Conservation (phyloP, 305 asterid species). For the Fraxinus albicans region DNA sequence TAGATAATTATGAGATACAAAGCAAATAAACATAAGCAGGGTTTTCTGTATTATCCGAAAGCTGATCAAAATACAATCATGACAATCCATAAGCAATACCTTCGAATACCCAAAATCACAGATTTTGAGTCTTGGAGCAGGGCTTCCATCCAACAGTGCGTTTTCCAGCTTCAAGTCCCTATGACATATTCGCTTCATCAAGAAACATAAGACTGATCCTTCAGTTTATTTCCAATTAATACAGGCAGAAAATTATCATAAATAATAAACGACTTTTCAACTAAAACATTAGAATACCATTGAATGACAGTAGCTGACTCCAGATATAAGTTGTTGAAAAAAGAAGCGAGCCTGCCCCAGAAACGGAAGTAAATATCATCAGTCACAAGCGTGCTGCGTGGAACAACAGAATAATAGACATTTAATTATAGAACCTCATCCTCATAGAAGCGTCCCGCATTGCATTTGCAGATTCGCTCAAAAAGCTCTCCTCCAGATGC, state of each 20-base stretch:
- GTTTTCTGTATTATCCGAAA: background rate
- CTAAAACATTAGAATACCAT: slow-evolving; percentile 38
- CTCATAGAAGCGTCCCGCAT: slow-evolving; percentile 83
- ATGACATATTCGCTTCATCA: slow-evolving; percentile 80
- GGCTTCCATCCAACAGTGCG: slow-evolving; percentile 84
- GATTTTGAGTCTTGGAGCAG: slow-evolving; percentile 82
- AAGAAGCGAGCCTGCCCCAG: slow-evolving; percentile 65
- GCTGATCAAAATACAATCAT: slow-evolving; percentile 10
- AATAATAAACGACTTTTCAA: background rate
- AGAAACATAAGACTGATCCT: slow-evolving; percentile 25
- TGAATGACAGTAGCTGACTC: slow-evolving; percentile 75
- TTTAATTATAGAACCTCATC: slow-evolving; percentile 60
- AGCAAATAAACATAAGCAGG: background rate
- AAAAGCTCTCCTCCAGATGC: slow-evolving; percentile 95
- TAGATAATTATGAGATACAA: background rate
- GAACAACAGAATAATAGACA: slow-evolving; percentile 10
- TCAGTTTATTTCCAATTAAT: slow-evolving; percentile 3
- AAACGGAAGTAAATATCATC: background rate
- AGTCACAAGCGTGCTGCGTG: background rate
- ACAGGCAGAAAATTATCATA: background rate
- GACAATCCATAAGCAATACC: slow-evolving; percentile 36
- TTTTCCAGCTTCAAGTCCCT: slow-evolving; percentile 90
- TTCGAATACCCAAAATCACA: slow-evolving; percentile 93
- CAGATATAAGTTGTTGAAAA: slow-evolving; percentile 78
- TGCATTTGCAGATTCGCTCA: slow-evolving; percentile 77